phyloP scores from a whole-genome alignment of 305 asterid species.

The Lippia alba region DNA sequence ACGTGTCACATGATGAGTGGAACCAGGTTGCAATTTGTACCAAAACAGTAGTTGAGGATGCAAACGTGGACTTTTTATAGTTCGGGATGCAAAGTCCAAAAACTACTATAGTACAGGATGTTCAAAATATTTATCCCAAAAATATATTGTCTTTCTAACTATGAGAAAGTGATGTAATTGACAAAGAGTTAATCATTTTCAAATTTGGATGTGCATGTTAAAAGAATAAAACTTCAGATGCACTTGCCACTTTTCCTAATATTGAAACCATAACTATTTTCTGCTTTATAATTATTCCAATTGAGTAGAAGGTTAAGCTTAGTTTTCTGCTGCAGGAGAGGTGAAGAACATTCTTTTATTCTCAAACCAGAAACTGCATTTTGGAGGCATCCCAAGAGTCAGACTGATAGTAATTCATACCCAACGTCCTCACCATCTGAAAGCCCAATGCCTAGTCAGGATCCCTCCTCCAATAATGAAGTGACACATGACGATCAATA shows the following conservation, averaged over 20 bases:
- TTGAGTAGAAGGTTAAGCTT: no score
- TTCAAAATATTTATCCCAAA: no score
- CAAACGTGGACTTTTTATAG: no score
- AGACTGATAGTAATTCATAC: slow-evolving; percentile 32
- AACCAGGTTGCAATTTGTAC: no score
- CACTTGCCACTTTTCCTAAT: background rate
- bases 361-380: slow-evolving; percentile 63
- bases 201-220: background rate
- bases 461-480: slow-evolving; percentile 40
- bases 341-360: slow-evolving; percentile 78
- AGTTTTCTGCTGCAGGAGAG: slow-evolving; percentile 52
- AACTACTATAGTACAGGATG: no score
- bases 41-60: no score
- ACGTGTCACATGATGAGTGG: no score
- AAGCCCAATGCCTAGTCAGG: slow-evolving; percentile 47
- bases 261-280: background rate
- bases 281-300: background rate
- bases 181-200: background rate
- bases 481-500: slow-evolving; percentile 50
- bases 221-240: no score
- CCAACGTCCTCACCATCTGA: slow-evolving; percentile 44
- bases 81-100: no score
- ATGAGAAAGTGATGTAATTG: background rate
- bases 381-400: slow-evolving; percentile 48
- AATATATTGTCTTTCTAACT: no score